Base-by-base conservation (phyloP, 495 filamentous ascomycete genomes). In the Tuber microsphaerosporum region DNA sequence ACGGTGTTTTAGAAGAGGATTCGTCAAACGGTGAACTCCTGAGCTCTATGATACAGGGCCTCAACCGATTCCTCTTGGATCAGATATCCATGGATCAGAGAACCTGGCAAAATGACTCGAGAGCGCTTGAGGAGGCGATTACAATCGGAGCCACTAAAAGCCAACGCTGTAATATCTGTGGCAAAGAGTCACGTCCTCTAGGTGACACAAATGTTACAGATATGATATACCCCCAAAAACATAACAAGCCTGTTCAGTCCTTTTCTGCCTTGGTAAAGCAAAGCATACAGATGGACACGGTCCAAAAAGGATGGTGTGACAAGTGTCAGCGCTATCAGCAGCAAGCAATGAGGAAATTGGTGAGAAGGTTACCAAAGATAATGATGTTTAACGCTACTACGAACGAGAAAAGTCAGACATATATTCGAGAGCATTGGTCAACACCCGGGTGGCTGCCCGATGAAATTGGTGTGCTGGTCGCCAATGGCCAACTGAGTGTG, bases 391-490 rank as follows among this genome's bases (percentile, higher is more conserved):
- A 97, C 82, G 89, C 94, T 6, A 92, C 90, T 8, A 87, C 93
- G 34, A 89, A 87, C 26, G 91, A 95, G 72, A 82, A 82, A 65
- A 77, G 74, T 2, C 70, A 74, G 31, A 75, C 37, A 39, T 75
- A 61, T 74, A 90, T 91, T 41, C 89, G 90, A 75, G 89, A 91
- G 69, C 84, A 95, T 34, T 99, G 95, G 96, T 86, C 91, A 10
- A 92, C 89, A 39, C 93, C 92, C 8, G 92, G 91, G 17, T 98
- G 94, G 92, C 86, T 99, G 22, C 95, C 95, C 0, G 91, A 93
- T 78, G 92, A 97, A 80, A 92, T 99, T 79, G 95, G 96, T 7
- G 87, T 98, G 78, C 89, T 93, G 14, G 88, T 97, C 41, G 91
- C 94, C 41, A 81, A 84, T 71, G 92, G 91, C 14, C 91, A 95